A percentile compares a stretch with the other conserved stretches of the same genome.
These are phyloP conservation scores for Heritiera littoralis DNA, from an alignment of 345 rosid genomes.

Conservation along the genomic window DNA sequence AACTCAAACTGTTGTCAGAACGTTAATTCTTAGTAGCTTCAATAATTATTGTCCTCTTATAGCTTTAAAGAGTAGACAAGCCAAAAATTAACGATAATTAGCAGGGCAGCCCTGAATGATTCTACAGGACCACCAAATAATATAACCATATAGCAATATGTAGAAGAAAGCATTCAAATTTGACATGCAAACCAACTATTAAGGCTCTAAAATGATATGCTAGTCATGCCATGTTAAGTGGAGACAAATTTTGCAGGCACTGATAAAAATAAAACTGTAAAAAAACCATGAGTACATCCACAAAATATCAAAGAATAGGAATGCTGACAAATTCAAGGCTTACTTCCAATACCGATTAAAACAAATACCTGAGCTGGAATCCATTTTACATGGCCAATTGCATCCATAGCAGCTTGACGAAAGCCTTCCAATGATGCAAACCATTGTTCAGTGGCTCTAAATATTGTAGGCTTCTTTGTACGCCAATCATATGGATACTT, in stretches of 20 bases:
- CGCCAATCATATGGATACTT: slow-evolving; percentile 99
- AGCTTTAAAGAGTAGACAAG: background rate
- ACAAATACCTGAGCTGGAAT: slow-evolving; percentile 80
- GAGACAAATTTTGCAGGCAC: background rate
- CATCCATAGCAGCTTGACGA: slow-evolving; percentile 76
- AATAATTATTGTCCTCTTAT: background rate
- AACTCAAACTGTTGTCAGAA: background rate
- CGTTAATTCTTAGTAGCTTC: background rate
- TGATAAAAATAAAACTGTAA: background rate
- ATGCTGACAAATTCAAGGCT: background rate
- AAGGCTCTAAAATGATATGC: background rate
- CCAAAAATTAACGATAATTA: background rate
- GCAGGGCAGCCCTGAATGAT: background rate
- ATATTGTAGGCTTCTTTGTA: slow-evolving; percentile 90
- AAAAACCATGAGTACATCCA: background rate
- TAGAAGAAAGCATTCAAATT: background rate
- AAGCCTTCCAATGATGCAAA: slow-evolving; percentile 98
- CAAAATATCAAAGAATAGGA: background rate
- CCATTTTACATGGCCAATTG: slow-evolving; percentile 84
- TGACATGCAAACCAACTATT: background rate
- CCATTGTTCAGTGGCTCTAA: slow-evolving; percentile 99
- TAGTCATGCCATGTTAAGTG: background rate
- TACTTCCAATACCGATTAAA: slow-evolving; percentile 19
- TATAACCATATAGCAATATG: background rate
- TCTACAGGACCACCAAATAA: background rate